Evolutionary conservation across 2,329 filamentous ascomycete species (phyloP).

Genomic region (Lomentospora prolificans): DNA sequence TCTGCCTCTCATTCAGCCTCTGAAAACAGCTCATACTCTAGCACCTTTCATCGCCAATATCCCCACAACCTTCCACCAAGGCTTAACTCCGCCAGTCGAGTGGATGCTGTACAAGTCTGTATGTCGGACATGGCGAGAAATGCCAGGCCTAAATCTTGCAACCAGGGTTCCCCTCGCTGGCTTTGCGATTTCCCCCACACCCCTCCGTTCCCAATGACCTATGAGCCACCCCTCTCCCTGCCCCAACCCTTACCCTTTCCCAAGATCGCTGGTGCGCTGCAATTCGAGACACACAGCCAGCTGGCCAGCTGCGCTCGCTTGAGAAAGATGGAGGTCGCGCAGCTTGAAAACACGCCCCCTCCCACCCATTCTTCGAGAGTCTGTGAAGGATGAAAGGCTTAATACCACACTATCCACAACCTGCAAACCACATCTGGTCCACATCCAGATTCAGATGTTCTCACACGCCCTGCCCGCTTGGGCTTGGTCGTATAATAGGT

Average conservation of each 20-base stretch:
- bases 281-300: conserved; percentile 6
- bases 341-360: too few relatives aligned
- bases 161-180: background rate
- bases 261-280: background rate
- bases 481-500: background rate
- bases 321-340: background rate
- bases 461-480: background rate
- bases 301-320: too few relatives aligned
- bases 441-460: too few relatives aligned
- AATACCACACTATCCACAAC: too few relatives aligned
- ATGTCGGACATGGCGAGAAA: background rate
- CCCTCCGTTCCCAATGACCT: background rate
- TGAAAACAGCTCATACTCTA: too few relatives aligned
- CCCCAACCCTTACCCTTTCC: background rate
- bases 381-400: too few relatives aligned
- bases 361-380: too few relatives aligned
- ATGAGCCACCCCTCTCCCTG: background rate
- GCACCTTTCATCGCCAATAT: too few relatives aligned
- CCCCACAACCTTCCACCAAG: background rate
- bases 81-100: background rate
- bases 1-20: too few relatives aligned
- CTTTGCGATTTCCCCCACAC: background rate
- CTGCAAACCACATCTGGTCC: too few relatives aligned
- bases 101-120: background rate
- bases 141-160: background rate